Base-by-base conservation (phyloP, 768 basidiomycete genomes). In the Russula virescens region DNA sequence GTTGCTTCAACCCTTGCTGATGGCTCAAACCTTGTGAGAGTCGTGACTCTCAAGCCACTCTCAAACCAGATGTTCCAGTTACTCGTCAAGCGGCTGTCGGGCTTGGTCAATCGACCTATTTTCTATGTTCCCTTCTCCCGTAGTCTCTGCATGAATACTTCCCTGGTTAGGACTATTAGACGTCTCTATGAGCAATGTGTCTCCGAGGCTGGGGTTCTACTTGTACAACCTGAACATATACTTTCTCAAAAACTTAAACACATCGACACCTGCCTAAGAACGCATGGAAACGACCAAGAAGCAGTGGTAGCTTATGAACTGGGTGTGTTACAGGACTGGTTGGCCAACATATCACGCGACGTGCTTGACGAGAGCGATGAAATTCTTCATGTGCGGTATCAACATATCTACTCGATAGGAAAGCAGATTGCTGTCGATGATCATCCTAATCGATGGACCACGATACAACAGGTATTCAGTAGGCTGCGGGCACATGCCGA, bases 181-280 rank as follows among this genome's bases (percentile, higher is more conserved):
- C 26, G 54, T 6, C 48, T 83, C 6, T 74, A 78, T 64, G 59
- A 69, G 26, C 72, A 75, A 47, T 84, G 83, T 58, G 72, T 70
- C 64, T 55, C 55, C 0, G 68, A 69, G 21, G 69, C 73, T 9
- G 83, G 83, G 0, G 66, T 84, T n/a, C 68, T 83, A 14, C 71
- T 84, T 0, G 61, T 73, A 13, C 83, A 84, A 51, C 83, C 83
- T 0, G 82, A 84, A 50, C 80, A 84, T 31, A 71, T 82, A 14
- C 73, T 84, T 3, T 84, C 83, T 0, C 79, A 80, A 61, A 75
- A 76, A 64, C 72, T 84, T 19, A 76, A 79, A 74, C 75, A 73
- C 3, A 69, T 82, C 25, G 77, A 43, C 13, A 43, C 18, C 3
- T 13, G 7, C 5, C 3, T 43, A 43, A 18, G 18, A 1, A 4